Percentiles rank a stretch among this genome's conserved stretches.
phyloP scores from a whole-genome alignment of 257 asterid species.

The Nicotiana otophora region DNA sequence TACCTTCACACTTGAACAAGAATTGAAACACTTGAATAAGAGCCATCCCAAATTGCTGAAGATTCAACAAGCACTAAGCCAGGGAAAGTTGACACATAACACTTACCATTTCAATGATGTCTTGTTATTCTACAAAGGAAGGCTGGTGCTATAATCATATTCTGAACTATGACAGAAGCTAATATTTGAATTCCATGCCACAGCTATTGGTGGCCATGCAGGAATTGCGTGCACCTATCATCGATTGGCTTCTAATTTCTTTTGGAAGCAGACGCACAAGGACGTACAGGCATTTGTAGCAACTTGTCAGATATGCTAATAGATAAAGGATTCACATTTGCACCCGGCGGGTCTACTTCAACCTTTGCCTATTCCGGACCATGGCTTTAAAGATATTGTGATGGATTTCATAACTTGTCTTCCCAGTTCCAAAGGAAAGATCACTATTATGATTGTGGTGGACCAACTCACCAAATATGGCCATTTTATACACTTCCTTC shows the following conservation, averaged over 20 bases:
- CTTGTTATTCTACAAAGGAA: neutral
- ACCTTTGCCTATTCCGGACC: neutral
- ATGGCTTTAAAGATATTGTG: neutral
- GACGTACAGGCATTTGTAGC: neutral
- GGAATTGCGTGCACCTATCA: neutral
- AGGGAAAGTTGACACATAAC: too few relatives aligned
- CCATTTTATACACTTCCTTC: neutral
- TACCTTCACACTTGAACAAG: too few relatives aligned
- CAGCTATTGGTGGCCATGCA: neutral
- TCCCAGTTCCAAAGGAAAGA: neutral
- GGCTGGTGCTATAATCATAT: neutral
- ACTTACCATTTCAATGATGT: neutral
- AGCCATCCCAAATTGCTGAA: neutral
- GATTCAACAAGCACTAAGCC: neutral
- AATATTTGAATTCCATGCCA: neutral
- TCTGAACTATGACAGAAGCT: neutral
- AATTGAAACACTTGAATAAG: too few relatives aligned
- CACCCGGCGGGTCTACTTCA: neutral
- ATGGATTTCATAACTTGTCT: neutral
- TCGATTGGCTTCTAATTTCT: neutral
- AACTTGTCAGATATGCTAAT: neutral
- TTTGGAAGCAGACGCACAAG: neutral
- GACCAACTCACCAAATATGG: conserved; percentile 4
- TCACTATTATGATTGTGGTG: neutral
- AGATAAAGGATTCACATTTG: neutral